Evolutionary conservation across 768 basidiomycete genomes (phyloP), one percentile per base, ranked within the genome.

Genomic region (Leccinellum albellum): DNA sequence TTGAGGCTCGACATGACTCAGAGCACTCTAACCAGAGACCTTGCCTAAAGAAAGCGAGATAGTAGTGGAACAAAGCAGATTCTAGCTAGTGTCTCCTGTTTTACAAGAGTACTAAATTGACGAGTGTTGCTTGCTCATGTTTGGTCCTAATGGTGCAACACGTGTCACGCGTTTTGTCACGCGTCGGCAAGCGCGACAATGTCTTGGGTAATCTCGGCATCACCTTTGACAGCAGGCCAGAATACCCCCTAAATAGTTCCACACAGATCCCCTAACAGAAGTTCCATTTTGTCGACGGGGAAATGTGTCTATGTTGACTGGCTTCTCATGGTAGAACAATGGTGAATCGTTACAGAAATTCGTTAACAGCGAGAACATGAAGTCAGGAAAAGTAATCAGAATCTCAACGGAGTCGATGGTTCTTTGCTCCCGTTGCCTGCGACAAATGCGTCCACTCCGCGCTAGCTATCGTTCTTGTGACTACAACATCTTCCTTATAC

Each of bases 1-100:
- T 94, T 88, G 47, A 98, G 79, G 52, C 80, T 81, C 23, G 94
- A 88, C 94, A 91, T 64, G 57, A 49, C 17, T 40, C n/a, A 40
- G n/a, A 40, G n/a, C 10, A 40, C 0, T 37, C 35, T 40, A 40
- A 40, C 3, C n/a, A 40, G 37, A 40, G 37, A 37, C 35, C 35
- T 37, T 37, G 15, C n/a, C n/a, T n/a, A n/a, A 4, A 3, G 0
- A 17, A 37, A 37, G 42, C 17, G 20, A 42, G 40, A 10, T n/a
- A 10, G 40, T 20, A 44, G 42, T 13, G 20, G 20, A 44, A 12
- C 20, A 21, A 21, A 12, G 10, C 8, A 12, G 17, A 37, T 37
- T 37, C 17, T n/a, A 37, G 17, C 4, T 32, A 28, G 6, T 28
- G 13, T n/a, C 35, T 37, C 35, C 35, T 37, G 35, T 37, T 37